phyloP scores from a whole-genome alignment of 352 stramenopile species.

The Globisporangium alternatum region DNA sequence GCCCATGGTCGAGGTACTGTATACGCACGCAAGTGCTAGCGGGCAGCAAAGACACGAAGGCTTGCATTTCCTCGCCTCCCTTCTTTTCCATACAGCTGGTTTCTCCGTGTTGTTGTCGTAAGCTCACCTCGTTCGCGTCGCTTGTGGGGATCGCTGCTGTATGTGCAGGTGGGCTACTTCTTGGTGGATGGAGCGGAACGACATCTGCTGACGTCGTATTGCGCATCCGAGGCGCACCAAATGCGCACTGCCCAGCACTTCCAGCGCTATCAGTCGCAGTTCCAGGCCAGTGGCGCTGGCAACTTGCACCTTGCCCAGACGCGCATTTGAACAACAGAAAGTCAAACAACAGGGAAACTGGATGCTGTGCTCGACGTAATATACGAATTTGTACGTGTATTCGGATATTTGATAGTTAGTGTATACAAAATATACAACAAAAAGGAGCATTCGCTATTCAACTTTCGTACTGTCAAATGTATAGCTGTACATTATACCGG shows the following conservation, averaged over 20 bases:
- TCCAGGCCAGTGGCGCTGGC: slow-evolving; percentile 10
- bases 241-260: slow-evolving; percentile 35
- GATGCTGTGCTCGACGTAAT: not conserved
- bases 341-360: not conserved
- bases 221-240: slow-evolving; percentile 25
- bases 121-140: not conserved
- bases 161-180: slow-evolving; percentile 61
- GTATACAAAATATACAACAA: too few relatives aligned
- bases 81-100: not conserved
- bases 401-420: not conserved
- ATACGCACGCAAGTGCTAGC: not conserved
- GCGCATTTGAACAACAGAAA: not conserved
- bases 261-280: slow-evolving; percentile 31
- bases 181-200: slow-evolving; percentile 6
- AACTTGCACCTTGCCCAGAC: not conserved
- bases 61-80: not conserved
- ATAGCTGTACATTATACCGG: not conserved
- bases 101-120: not conserved
- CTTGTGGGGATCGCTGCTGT: not conserved
- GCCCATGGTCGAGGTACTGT: slow-evolving; percentile 58
- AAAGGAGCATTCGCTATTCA: too few relatives aligned
- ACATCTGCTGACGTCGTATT: slow-evolving; percentile 58
- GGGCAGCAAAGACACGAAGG: not conserved
- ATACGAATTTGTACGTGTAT: not conserved
- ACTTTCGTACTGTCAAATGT: not conserved